These are phyloP conservation scores for Euryodendron excelsum DNA, from an alignment of 148 eudicot genomes.

Conservation along the genomic window DNA sequence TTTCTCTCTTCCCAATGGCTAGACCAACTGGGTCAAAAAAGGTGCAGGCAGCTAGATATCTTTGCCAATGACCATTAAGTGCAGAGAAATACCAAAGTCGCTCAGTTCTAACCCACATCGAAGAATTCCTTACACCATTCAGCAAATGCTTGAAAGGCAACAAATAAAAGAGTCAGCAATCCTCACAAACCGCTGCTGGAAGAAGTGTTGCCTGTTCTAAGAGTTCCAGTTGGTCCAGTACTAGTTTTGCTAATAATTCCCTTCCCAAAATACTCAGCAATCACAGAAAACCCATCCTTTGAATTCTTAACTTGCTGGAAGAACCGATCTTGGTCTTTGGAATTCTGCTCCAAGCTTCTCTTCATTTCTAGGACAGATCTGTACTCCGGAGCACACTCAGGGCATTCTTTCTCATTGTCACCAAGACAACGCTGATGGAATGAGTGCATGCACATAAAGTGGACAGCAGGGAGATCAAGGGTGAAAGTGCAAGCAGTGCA, in stretches of 20 bases:
- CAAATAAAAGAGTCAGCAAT: neutral
- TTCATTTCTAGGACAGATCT: conserved; percentile 75
- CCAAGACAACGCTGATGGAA: conserved; percentile 96
- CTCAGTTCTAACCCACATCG: neutral
- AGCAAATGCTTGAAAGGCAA: neutral
- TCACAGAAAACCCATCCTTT: conserved; percentile 92
- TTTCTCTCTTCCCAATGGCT: neutral
- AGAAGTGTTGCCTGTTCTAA: conserved; percentile 24
- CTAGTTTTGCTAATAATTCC: conserved; percentile 91
- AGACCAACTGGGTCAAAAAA: conserved; percentile 6
- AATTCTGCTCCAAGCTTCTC: conserved; percentile 78
- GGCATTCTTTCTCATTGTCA: conserved; percentile 98
- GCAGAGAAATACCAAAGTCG: conserved; percentile 9
- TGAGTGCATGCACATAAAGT: conserved; percentile 99
- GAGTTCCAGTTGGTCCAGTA: conserved; percentile 24
- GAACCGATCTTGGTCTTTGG: conserved; percentile 82
- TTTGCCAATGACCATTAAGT: neutral
- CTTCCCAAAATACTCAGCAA: conserved; percentile 97
- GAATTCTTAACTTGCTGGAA: conserved; percentile 74
- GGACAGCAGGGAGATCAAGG: conserved; percentile 96
- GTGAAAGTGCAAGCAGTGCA: conserved; percentile 97
- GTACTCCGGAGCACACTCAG: conserved; percentile 92
- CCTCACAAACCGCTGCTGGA: conserved; percentile 32
- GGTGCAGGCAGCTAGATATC: neutral
- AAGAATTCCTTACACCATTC: neutral